Base-by-base conservation (phyloP, 129 eudicot genomes). In the Silybum marianum region DNA sequence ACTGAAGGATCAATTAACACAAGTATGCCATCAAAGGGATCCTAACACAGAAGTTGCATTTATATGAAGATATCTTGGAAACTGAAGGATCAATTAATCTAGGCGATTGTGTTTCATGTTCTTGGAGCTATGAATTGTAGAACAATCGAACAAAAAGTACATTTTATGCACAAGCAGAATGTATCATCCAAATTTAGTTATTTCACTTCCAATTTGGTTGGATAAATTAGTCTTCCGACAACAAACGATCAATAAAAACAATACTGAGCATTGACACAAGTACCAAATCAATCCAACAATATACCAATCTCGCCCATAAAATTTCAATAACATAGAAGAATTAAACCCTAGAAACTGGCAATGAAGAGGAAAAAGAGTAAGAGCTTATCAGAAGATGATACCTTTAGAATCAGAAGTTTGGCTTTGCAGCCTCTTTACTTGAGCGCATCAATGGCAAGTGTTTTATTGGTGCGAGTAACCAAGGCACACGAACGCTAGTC, bases 341-440 rank as follows among this genome's bases (percentile, higher is more conserved):
- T 7, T 9, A 74, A 74, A 74, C 85, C 80, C 80, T 81, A 81
- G 36, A 67, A 67, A 10, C 9, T 23, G 66, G 25, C 12, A 65
- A 0, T 32, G 65, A 62, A 71, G 67, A 69, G 32, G 69, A 48
- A 79, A 24, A 46, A 79, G 7, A 16, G 19, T 58, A 60, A 9
- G 14, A 19, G 78, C 23, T 72, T 60, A 69, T 69, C 2, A 74
- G 23, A 74, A 36, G 85, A 75, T 63, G 67, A 82, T 82, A 82
- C 85, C 81, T 36, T 81, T 19, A 19, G 23, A 10, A 73, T 62
- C 62, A 24, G 60, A 6, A 21, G 76, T 25, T 82, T 14, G 66
- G 66, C 21, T 19, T 81, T 46, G 79, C 74, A 38, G 74, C 73
- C 39, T 69, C 77, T 36, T 69, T 39, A 36, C 80, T 78, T 66